phyloP scores from a whole-genome alignment of 495 filamentous ascomycete species.

The Penicillium pulvis region DNA sequence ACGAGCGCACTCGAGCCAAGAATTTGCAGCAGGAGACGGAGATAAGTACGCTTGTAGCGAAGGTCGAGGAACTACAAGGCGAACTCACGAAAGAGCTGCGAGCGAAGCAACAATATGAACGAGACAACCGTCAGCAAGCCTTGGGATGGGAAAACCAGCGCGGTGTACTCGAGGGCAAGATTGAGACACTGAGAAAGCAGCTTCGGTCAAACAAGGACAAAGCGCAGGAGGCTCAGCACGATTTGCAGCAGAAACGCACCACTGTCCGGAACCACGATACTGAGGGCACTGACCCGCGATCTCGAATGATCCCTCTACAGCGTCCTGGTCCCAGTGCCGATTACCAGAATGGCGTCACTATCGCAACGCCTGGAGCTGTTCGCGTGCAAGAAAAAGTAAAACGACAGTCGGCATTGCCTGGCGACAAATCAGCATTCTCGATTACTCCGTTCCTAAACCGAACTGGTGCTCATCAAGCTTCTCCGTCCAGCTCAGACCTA shows the following conservation, averaged over 20 bases:
- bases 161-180: slow-evolving; percentile 62
- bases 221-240: slow-evolving; percentile 59
- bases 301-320: slow-evolving; percentile 36
- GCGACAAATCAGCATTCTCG: slow-evolving; percentile 87
- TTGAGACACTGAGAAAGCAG: slow-evolving; percentile 68
- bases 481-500: slow-evolving; percentile 38
- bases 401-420: slow-evolving; percentile 57
- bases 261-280: slow-evolving; percentile 15
- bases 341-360: slow-evolving; percentile 52
- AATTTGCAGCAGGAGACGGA: slow-evolving; percentile 43
- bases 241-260: slow-evolving; percentile 46
- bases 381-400: slow-evolving; percentile 55
- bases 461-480: slow-evolving; percentile 56
- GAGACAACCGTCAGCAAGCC: slow-evolving; percentile 30
- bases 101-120: slow-evolving; percentile 39
- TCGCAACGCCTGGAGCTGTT: slow-evolving; percentile 70
- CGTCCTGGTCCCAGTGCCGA: slow-evolving; percentile 41
- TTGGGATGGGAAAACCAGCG: slow-evolving; percentile 57
- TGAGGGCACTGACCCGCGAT: slow-evolving; percentile 38
- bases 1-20: slow-evolving; percentile 60
- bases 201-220: slow-evolving; percentile 66
- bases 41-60: slow-evolving; percentile 46
- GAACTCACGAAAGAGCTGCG: slow-evolving; percentile 49
- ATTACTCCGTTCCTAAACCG: slow-evolving; percentile 92
- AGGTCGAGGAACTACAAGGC: slow-evolving; percentile 43